These are phyloP conservation scores for Geotrichum klebahnii DNA, from an alignment of 1,139 yeast species.

Conservation along the genomic window DNA sequence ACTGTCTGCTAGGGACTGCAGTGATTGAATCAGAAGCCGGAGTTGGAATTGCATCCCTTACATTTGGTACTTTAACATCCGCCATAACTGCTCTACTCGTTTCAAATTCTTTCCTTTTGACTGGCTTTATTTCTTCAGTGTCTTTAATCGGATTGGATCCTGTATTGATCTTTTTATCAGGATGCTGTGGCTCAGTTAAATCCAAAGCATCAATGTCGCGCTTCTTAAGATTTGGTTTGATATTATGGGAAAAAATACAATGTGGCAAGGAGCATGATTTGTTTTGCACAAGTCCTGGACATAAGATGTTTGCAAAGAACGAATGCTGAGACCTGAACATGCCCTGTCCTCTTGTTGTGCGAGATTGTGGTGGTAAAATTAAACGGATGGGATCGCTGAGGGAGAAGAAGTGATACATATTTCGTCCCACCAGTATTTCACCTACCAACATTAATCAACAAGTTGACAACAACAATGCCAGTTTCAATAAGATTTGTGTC, in stretches of 20 bases:
- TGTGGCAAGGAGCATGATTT: conserved; percentile 29
- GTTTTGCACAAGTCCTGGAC: conserved; percentile 29
- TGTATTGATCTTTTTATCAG: neutral
- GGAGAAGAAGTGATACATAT: too few species aligned
- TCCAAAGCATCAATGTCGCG: neutral
- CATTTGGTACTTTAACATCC: too few species aligned
- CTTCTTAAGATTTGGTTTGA: neutral
- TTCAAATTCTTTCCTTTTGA: neutral
- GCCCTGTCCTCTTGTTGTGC: too few species aligned
- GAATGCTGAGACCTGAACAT: conserved; percentile 25
- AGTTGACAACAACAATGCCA: conserved; percentile 28
- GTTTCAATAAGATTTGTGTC: conserved; percentile 33
- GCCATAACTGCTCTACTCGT: too few species aligned
- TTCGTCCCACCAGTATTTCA: neutral
- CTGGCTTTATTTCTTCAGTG: too few species aligned
- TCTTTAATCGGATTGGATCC: too few species aligned
- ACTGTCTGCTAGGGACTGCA: too few species aligned
- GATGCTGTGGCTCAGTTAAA: neutral
- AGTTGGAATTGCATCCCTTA: too few species aligned
- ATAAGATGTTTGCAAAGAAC: conserved; percentile 26
- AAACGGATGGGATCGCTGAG: neutral
- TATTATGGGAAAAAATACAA: conserved; percentile 34
- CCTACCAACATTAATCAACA: neutral
- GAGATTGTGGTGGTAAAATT: neutral
- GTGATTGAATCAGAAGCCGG: too few species aligned